phyloP scores from a whole-genome alignment of 2,329 filamentous ascomycete species.

The Trichoderma sp. region DNA sequence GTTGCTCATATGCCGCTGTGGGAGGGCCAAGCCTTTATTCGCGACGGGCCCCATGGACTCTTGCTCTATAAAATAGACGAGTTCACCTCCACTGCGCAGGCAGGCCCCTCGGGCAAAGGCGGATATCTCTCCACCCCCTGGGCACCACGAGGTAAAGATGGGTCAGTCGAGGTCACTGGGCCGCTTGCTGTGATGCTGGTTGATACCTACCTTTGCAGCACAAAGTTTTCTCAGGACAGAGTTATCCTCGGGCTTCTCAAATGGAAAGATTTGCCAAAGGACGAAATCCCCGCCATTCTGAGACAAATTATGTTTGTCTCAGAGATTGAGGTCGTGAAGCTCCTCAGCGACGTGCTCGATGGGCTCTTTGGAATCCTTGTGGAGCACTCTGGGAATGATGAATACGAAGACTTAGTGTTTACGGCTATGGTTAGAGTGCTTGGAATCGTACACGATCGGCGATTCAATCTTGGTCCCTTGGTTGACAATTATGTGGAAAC shows the following conservation, averaged over 20 bases:
- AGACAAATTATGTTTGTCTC: constrained; percentile 89
- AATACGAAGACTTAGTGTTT: constrained; percentile 91
- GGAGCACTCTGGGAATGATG: constrained; percentile 86
- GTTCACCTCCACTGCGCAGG: constrained; percentile 69
- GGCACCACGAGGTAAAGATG: constrained; percentile 66
- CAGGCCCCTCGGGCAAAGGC: constrained; percentile 68
- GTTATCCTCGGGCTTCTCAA: constrained; percentile 79
- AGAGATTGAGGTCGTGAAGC: constrained; percentile 96
- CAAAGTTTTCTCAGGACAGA: constrained; percentile 89
- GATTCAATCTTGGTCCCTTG: constrained; percentile 87
- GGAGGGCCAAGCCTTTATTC: constrained; percentile 86
- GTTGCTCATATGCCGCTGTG: constrained; percentile 92
- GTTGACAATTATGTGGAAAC: constrained; percentile 90
- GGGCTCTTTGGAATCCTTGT: constrained; percentile 88
- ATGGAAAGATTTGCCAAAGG: constrained; percentile 76
- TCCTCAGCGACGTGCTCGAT: constrained; percentile 86
- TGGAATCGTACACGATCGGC: constrained; percentile 89
- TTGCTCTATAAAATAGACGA: constrained; percentile 92
- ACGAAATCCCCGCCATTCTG: constrained; percentile 72
- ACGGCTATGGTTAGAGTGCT: constrained; percentile 86
- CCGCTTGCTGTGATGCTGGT: constrained; percentile 77
- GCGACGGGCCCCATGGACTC: constrained; percentile 79
- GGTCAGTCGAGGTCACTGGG: constrained; percentile 73
- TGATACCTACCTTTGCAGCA: constrained; percentile 90
- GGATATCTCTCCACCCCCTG: constrained; percentile 87